Evolutionary conservation across 108 stramenopile genomes (phyloP).

Genomic region (Nitzschia inconspicua): DNA sequence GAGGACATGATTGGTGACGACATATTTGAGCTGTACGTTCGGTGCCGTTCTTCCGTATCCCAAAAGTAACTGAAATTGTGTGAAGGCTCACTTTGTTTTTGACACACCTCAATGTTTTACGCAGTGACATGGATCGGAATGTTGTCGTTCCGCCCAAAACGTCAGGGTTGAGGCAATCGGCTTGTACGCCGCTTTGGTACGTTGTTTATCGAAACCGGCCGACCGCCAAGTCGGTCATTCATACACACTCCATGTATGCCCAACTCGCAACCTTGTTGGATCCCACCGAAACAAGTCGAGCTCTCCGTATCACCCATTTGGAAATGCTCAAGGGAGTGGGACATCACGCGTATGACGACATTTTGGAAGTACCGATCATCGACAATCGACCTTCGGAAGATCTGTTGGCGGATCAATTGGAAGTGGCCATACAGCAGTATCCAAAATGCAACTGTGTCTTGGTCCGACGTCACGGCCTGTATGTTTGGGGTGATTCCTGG

Average conservation of each 20-base stretch:
- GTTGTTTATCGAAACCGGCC: slow-evolving; percentile 75
- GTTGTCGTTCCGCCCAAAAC: slow-evolving; percentile 64
- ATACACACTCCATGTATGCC: slow-evolving; percentile 85
- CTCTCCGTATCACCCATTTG: slow-evolving; percentile 82
- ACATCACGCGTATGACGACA: slow-evolving; percentile 84
- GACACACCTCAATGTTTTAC: too few species aligned
- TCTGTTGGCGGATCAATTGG: slow-evolving; percentile 83
- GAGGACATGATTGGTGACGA: slow-evolving; percentile 94
- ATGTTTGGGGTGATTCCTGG: slow-evolving; percentile 97
- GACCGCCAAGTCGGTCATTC: slow-evolving; percentile 73
- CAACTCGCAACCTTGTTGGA: slow-evolving; percentile 87
- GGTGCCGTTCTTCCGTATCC: too few species aligned
- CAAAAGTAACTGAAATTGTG: slow-evolving; percentile 18
- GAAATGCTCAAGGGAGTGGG: slow-evolving; percentile 98
- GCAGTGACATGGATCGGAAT: slow-evolving; percentile 45
- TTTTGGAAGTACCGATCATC: slow-evolving; percentile 93
- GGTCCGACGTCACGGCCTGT: slow-evolving; percentile 92
- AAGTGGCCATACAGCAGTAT: slow-evolving; percentile 63
- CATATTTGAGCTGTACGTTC: slow-evolving; percentile 91
- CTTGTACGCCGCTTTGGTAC: slow-evolving; percentile 90
- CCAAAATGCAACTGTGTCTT: slow-evolving; percentile 90
- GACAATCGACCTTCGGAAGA: slow-evolving; percentile 95
- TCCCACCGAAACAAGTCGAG: slow-evolving; percentile 55
- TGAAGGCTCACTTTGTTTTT: too few species aligned
- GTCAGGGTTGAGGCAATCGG: slow-evolving; percentile 71